phyloP scores from a whole-genome alignment of 257 asterid species.

The Avicennia marina region DNA sequence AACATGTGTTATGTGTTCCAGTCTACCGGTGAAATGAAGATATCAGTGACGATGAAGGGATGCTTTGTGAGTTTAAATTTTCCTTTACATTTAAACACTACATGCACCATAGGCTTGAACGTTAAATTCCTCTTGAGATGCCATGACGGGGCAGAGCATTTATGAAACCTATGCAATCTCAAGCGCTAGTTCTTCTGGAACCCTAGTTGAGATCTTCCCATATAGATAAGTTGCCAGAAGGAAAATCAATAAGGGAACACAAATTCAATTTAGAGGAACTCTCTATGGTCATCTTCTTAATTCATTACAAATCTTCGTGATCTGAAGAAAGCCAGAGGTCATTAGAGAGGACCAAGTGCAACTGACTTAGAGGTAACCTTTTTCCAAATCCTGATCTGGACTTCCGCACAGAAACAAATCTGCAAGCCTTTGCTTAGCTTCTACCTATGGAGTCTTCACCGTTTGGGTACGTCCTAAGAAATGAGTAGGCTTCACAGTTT shows the following conservation, averaged over 20 bases:
- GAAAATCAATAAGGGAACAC: too few relatives aligned
- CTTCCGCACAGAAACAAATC: not conserved
- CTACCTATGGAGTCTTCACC: not conserved
- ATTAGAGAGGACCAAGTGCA: conserved; percentile 12
- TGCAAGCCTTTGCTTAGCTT: not conserved
- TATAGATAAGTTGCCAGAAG: not conserved
- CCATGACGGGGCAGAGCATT: too few relatives aligned
- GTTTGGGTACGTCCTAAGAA: not conserved
- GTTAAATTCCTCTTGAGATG: too few relatives aligned
- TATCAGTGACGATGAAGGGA: conserved; percentile 80
- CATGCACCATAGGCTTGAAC: not conserved
- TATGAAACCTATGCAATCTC: too few relatives aligned
- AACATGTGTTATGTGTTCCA: conserved; percentile 30
- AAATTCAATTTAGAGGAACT: too few relatives aligned
- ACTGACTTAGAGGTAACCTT: conserved; percentile 7
- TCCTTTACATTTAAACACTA: not conserved
- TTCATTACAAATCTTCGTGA: conserved; percentile 77
- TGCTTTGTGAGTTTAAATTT: conserved; percentile 70
- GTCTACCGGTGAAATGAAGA: conserved; percentile 57
- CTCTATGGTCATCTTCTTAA: not conserved
- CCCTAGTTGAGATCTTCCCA: too few relatives aligned
- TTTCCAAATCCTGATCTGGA: not conserved
- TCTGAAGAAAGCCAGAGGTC: conserved; percentile 73
- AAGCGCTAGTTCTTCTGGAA: not conserved
- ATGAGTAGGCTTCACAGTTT: conserved; percentile 5